Evolutionary conservation across 129 eudicot genomes (phyloP), one percentile per base, ranked within the genome.

Genomic region (Flaveria sonorensis): DNA sequence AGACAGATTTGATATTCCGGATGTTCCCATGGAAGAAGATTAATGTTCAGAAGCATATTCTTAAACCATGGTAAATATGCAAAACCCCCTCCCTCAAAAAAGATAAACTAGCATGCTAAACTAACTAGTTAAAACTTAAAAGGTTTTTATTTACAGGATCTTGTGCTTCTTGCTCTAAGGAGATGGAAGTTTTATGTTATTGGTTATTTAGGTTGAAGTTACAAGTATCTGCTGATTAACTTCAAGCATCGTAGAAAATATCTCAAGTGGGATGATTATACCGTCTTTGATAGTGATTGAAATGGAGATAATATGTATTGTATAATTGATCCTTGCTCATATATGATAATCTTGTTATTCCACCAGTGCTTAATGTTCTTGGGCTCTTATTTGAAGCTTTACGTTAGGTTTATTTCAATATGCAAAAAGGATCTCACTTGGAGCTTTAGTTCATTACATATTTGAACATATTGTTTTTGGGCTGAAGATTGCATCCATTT

Each of bases 11-110:
- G 98, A 93, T 78, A 86, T 90, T 73, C 97, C 97, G 48, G 97
- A 89, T 6, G 98, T 92, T 43, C 98, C 98, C 10, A 92, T 89
- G 98, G 98, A 92, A 74, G 98, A 92, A 81, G 96, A 92, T 75
- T 90, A 72, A 68, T 47, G 10, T 24, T 59, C 30, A 79, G 40
- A 21, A 48, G 63, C 64, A 1, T 23, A 18, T 64, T 61, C 26
- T 42, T 26, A 45, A 45, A 11, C 13, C 13, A 11, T 45, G 50
- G 50, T 45, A 45, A 45, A 45, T 45, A 8, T 1, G 50, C 50
- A 45, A 9, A 9, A 9, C 13, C 14, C 13, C 13, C 13, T 45
- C 12, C 13, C 13, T 11, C 11, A 14, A 45, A 45, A 45, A 45
- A 45, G 13, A 11, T 10, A 45, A 45, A 45, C 0, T 8, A 45